Evolutionary conservation across 2,329 filamentous ascomycete species (phyloP).

Genomic region (Talaromyces sp.): DNA sequence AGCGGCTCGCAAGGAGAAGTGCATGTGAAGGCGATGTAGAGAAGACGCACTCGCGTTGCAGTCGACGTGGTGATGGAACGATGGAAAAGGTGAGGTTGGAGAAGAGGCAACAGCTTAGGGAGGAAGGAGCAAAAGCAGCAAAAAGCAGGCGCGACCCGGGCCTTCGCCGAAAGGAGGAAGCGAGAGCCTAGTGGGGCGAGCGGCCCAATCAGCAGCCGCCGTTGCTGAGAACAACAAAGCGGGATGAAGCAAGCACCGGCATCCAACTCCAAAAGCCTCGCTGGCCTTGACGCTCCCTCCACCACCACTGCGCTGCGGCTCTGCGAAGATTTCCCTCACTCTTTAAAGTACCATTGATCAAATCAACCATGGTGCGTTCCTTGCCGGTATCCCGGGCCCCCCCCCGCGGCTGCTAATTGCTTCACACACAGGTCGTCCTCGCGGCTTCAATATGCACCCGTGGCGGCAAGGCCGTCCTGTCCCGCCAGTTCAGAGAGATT

Average conservation of each 20-base stretch:
- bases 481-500: constrained; percentile 96
- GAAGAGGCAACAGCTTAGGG: background rate
- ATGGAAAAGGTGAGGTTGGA: background rate
- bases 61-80: background rate
- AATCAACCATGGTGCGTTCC: constrained; percentile 14
- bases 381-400: background rate
- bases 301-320: background rate
- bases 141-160: background rate
- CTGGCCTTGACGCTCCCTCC: background rate
- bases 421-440: constrained; percentile 73
- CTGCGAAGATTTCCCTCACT: background rate
- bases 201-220: constrained; percentile 24
- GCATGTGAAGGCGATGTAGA: background rate
- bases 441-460: constrained; percentile 98
- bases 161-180: constrained; percentile 12
- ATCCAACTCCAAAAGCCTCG: background rate
- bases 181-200: constrained; percentile 31
- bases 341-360: background rate
- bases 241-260: constrained; percentile 16
- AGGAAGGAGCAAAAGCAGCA: constrained; percentile 1
- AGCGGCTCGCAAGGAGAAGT: background rate
- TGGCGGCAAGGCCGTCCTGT: constrained; percentile 96
- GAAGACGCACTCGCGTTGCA: background rate
- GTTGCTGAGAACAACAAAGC: constrained; percentile 33
- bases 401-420: constrained; percentile 4